These are phyloP conservation scores for Isabelozyma heimii DNA, from an alignment of 805 yeast species.

Conservation along the genomic window DNA sequence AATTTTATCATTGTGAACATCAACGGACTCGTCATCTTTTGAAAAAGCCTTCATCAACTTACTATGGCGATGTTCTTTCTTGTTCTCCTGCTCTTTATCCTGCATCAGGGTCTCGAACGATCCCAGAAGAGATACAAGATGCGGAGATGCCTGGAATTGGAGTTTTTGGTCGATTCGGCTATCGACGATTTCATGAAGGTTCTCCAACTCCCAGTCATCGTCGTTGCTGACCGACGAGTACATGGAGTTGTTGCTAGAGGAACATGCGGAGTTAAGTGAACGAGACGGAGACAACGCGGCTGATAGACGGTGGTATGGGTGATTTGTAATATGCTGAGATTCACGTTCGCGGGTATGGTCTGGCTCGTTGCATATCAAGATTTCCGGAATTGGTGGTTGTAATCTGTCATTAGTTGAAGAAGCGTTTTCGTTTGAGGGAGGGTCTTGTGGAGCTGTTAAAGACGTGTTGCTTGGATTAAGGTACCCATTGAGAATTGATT, in stretches of 20 bases:
- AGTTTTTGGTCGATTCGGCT: not conserved
- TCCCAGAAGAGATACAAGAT: not conserved
- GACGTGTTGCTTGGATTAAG: not conserved
- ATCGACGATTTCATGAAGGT: not conserved
- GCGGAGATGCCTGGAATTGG: not conserved
- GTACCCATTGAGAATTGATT: not conserved
- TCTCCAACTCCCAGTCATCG: not conserved
- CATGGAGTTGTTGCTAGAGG: not conserved
- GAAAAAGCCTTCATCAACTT: not conserved
- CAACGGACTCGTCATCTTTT: not conserved
- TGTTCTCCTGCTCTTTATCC: not conserved
- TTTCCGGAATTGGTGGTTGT: not conserved
- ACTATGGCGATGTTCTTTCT: not conserved
- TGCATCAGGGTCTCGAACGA: not conserved
- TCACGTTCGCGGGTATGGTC: not conserved
- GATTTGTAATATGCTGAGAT: not conserved
- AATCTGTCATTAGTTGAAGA: not conserved
- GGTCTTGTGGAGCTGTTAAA: not conserved
- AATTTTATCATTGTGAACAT: not conserved
- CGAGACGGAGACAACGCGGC: not conserved
- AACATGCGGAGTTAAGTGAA: not conserved
- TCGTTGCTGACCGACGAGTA: not conserved
- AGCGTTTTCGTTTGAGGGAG: too few relatives aligned
- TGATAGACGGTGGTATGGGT: not conserved
- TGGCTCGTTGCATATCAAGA: not conserved